A percentile compares a stretch with the other conserved stretches of the same genome.
These are phyloP conservation scores for Apiospora pterosperma DNA, from an alignment of 2,329 filamentous ascomycete genomes.

Conservation along the genomic window DNA sequence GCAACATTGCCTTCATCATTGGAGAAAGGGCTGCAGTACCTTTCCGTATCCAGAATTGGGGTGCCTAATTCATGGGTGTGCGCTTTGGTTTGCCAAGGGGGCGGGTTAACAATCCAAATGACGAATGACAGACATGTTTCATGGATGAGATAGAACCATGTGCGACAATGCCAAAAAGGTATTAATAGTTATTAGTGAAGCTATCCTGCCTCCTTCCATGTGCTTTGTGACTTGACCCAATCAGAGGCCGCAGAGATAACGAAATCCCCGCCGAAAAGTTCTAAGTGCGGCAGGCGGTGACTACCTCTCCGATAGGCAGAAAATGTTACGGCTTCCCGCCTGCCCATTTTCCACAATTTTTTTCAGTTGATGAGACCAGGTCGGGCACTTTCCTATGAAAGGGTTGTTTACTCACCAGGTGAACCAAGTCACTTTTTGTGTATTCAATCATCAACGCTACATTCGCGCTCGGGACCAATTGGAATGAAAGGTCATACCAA, in stretches of 20 bases:
- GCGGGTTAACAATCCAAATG: background rate
- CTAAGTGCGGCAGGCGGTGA: background rate
- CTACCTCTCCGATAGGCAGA: background rate
- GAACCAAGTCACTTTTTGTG: background rate
- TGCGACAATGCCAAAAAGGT: background rate
- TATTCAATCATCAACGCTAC: background rate
- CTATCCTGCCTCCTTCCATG: background rate
- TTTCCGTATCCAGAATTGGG: background rate
- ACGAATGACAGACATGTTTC: background rate
- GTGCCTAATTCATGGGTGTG: background rate
- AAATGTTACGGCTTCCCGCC: slow-evolving; percentile 1
- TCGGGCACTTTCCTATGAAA: background rate
- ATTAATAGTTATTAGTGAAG: background rate
- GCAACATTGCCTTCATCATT: background rate
- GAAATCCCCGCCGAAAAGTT: background rate
- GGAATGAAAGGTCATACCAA: background rate
- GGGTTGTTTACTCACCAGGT: background rate
- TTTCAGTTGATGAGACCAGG: background rate
- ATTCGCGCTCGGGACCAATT: background rate
- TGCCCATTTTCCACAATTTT: slow-evolving; percentile 4
- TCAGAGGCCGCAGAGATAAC: background rate
- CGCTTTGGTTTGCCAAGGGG: background rate
- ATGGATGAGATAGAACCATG: background rate
- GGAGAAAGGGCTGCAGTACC: background rate
- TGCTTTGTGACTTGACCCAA: background rate